These are phyloP conservation scores for Fusarium incarnatum DNA, from an alignment of 2,329 filamentous ascomycete genomes.

Conservation along the genomic window DNA sequence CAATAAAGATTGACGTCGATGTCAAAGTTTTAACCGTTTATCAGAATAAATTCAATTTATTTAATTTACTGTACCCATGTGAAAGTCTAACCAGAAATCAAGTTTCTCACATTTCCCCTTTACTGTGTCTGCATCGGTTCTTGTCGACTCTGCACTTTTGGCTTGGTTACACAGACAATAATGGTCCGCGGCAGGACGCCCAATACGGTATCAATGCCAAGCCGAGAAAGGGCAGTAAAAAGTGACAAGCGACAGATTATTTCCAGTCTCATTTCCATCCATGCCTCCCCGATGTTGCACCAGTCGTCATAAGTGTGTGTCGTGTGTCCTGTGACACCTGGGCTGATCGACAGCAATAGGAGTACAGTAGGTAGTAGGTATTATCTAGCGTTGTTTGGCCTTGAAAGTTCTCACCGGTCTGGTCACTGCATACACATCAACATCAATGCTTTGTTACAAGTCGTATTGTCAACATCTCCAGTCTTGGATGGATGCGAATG, in stretches of 20 bases:
- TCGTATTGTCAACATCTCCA: not conserved
- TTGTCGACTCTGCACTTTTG: not conserved
- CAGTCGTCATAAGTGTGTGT: slow-evolving; percentile 15
- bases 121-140: not conserved
- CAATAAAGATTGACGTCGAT: not conserved
- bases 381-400: not conserved
- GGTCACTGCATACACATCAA: not conserved
- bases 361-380: not conserved
- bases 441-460: slow-evolving; percentile 15
- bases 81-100: not conserved
- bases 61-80: not conserved
- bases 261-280: slow-evolving; percentile 40
- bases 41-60: not conserved
- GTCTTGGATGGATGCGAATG: not conserved
- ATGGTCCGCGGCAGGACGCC: slow-evolving; percentile 22
- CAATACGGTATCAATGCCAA: slow-evolving; percentile 29
- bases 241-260: slow-evolving; percentile 29
- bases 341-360: slow-evolving; percentile 8
- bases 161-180: not conserved
- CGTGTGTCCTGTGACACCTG: slow-evolving; percentile 11
- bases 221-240: slow-evolving; percentile 3
- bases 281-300: slow-evolving; percentile 25
- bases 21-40: not conserved
- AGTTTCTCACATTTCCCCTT: not conserved
- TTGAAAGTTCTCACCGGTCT: slow-evolving; percentile 7